Percentiles rank a stretch among this genome's conserved stretches.
Evolutionary conservation across 805 yeast genomes (phyloP).

Genomic region (Yarrowia porcina): DNA sequence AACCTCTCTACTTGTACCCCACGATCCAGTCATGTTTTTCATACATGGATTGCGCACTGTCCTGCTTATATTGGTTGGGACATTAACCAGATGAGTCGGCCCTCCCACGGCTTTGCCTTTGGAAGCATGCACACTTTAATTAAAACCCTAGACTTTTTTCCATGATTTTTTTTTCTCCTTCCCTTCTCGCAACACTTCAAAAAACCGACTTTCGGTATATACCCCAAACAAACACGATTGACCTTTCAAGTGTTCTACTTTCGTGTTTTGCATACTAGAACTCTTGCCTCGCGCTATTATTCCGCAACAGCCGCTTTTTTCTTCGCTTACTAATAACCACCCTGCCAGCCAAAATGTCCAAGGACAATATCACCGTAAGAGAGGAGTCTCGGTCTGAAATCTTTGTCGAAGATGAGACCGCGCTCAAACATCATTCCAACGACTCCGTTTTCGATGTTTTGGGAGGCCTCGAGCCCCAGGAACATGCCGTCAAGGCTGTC

Average conservation of each 20-base stretch:
- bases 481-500: neutral
- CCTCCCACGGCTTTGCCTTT: neutral
- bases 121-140: conserved; percentile 3
- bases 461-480: neutral
- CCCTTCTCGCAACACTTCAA: neutral
- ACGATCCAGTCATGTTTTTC: too few relatives aligned
- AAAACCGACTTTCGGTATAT: neutral
- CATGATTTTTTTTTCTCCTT: neutral
- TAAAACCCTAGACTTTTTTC: neutral
- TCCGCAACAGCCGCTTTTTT: neutral
- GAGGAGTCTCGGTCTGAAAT: neutral
- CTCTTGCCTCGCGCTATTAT: conserved; percentile 25
- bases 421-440: neutral
- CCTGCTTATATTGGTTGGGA: neutral
- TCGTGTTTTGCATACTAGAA: conserved; percentile 33
- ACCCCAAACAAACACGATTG: conserved; percentile 25
- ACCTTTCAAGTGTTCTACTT: conserved; percentile 35
- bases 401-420: neutral
- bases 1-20: too few relatives aligned
- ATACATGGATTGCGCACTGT: conserved; percentile 5
- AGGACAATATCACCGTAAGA: neutral
- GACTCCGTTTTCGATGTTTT: neutral
- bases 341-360: neutral
- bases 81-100: neutral
- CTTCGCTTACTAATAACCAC: conserved; percentile 1